These are phyloP conservation scores for Aspergillus pseudoviridinutans DNA, from an alignment of 2,329 filamentous ascomycete species.

Conservation along the genomic window DNA sequence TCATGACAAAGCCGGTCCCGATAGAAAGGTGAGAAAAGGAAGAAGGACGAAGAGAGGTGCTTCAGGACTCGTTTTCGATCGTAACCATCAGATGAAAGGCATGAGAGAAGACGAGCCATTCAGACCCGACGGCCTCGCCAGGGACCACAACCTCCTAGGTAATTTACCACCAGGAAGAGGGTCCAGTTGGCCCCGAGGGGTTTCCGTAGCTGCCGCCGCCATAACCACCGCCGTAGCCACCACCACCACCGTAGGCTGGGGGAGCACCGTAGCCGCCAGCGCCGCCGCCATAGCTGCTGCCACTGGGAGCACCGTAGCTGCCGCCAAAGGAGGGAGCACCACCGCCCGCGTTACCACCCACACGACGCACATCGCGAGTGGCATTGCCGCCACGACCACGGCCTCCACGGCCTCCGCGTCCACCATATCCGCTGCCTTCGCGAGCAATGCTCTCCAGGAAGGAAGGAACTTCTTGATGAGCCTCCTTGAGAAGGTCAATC, in stretches of 20 bases:
- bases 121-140: constrained; percentile 39
- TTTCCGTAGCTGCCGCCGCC: constrained; percentile 24
- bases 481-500: constrained; percentile 96
- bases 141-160: constrained; percentile 30
- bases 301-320: constrained; percentile 28
- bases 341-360: constrained; percentile 42
- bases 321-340: constrained; percentile 36
- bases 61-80: constrained; percentile 36
- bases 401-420: constrained; percentile 68
- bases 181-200: constrained; percentile 47
- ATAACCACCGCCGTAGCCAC: constrained; percentile 28
- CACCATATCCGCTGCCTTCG: constrained; percentile 78
- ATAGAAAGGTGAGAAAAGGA: constrained; percentile 20
- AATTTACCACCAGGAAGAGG: constrained; percentile 51
- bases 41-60: constrained; percentile 18
- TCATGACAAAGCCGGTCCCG: constrained; percentile 44
- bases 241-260: constrained; percentile 27
- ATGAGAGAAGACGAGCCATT: constrained; percentile 32
- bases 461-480: constrained; percentile 89
- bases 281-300: constrained; percentile 24
- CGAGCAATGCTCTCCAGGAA: constrained; percentile 98
- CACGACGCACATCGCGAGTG: constrained; percentile 88
- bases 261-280: constrained; percentile 16
- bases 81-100: constrained; percentile 35
- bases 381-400: constrained; percentile 60